Evolutionary conservation across 2,329 filamentous ascomycete genomes (phyloP).

Genomic region (Harringtonia lauricola): DNA sequence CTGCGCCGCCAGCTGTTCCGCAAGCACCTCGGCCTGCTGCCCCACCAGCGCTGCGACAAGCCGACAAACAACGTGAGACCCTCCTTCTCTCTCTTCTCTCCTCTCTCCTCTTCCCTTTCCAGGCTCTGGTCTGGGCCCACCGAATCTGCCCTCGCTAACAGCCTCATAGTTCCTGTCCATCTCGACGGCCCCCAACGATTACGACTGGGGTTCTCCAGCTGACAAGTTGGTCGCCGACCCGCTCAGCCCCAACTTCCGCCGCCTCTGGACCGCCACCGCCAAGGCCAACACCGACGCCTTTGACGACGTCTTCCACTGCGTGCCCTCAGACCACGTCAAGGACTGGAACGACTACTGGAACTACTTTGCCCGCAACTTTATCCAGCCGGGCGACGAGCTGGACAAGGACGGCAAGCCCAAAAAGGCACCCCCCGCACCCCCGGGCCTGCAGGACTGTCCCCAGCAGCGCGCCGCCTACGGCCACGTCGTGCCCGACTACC

Average conservation of each 20-base stretch:
- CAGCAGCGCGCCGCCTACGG: conserved; percentile 42
- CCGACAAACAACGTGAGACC: conserved; percentile 53
- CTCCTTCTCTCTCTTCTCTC: not conserved
- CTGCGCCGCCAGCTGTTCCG: conserved; percentile 77
- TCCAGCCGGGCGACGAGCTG: conserved; percentile 37
- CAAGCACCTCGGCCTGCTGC: conserved; percentile 77
- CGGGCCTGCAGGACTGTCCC: too few species aligned
- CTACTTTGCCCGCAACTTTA: conserved; percentile 59
- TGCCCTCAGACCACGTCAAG: conserved; percentile 56
- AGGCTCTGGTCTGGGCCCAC: too few species aligned
- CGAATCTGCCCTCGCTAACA: too few species aligned
- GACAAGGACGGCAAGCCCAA: conserved; percentile 22
- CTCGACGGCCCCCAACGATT: conserved; percentile 53
- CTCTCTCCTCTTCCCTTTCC: not conserved
- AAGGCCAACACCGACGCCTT: conserved; percentile 72
- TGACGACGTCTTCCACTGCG: conserved; percentile 68
- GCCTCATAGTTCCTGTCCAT: conserved; percentile 52
- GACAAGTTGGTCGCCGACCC: conserved; percentile 66
- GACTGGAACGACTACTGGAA: conserved; percentile 65
- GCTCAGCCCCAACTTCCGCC: conserved; percentile 54
- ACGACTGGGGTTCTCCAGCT: conserved; percentile 58
- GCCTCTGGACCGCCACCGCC: conserved; percentile 64
- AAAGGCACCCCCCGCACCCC: conserved; percentile 13
- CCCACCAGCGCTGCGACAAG: conserved; percentile 56
- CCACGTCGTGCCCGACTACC: conserved; percentile 74